Evolutionary conservation across 371 early-diverging fungal species (phyloP).

Genomic region (Mortierella sp.): DNA sequence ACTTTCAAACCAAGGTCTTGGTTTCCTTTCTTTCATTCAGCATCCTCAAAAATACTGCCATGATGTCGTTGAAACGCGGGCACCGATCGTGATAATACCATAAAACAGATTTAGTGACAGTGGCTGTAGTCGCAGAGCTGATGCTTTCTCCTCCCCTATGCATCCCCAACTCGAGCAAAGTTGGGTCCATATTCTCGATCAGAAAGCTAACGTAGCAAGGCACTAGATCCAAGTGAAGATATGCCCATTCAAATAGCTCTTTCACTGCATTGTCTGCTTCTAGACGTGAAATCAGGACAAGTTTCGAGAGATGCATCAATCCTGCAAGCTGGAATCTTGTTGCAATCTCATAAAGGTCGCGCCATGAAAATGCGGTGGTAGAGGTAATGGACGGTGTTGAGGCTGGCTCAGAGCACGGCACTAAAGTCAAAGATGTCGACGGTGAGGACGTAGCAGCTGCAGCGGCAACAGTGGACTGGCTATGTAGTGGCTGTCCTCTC

Average conservation of each 20-base stretch:
- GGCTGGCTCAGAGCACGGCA: neutral
- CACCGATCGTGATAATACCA: slow-evolving; percentile 36
- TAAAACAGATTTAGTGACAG: slow-evolving; percentile 8
- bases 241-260: slow-evolving; percentile 51
- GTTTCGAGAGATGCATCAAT: slow-evolving; percentile 28
- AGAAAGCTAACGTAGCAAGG: slow-evolving; percentile 36
- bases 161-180: neutral
- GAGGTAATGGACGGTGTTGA: neutral
- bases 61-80: slow-evolving; percentile 37
- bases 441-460: neutral
- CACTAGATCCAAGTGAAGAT: slow-evolving; percentile 27
- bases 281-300: slow-evolving; percentile 23
- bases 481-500: neutral
- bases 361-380: slow-evolving; percentile 30
- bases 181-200: slow-evolving; percentile 28
- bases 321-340: slow-evolving; percentile 24
- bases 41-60: slow-evolving; percentile 29
- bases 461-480: neutral
- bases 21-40: slow-evolving; percentile 30
- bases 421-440: neutral
- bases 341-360: slow-evolving; percentile 37
- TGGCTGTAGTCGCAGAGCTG: neutral
- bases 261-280: slow-evolving; percentile 17
- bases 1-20: slow-evolving; percentile 10
- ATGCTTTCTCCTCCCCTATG: neutral